Evolutionary conservation across 352 stramenopile genomes (phyloP).

Genomic region (Pythium dissotocum): DNA sequence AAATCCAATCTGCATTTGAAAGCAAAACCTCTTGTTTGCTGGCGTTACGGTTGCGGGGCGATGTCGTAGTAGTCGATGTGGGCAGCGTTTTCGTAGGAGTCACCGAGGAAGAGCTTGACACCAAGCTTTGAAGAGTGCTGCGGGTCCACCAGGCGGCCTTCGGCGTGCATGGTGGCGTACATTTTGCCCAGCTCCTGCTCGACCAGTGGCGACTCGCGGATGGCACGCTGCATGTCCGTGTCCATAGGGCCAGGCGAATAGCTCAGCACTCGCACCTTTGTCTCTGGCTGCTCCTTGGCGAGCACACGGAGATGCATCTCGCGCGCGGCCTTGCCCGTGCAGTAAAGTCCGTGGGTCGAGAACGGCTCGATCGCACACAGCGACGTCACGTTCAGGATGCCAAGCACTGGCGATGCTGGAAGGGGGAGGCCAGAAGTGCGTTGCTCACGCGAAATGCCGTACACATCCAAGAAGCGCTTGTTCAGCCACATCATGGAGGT

Average conservation of each 20-base stretch:
- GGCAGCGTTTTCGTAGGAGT: slow-evolving; percentile 52
- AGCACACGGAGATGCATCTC: slow-evolving; percentile 87
- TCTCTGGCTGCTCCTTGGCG: slow-evolving; percentile 48
- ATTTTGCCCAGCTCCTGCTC: slow-evolving; percentile 39
- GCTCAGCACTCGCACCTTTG: slow-evolving; percentile 65
- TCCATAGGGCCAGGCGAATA: slow-evolving; percentile 89
- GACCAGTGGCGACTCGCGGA: slow-evolving; percentile 53
- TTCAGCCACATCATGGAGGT: slow-evolving; percentile 86
- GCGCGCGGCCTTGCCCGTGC: slow-evolving; percentile 78
- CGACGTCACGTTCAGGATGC: slow-evolving; percentile 86
- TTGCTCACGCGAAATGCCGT: slow-evolving; percentile 49
- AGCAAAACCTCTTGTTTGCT: background rate
- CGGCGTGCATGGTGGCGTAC: slow-evolving; percentile 56
- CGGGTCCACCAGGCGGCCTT: slow-evolving; percentile 52
- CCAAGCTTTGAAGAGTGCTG: slow-evolving; percentile 58
- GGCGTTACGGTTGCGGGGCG: background rate
- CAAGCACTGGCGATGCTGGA: slow-evolving; percentile 10
- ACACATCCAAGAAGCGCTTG: slow-evolving; percentile 68
- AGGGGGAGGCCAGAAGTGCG: slow-evolving; percentile 11
- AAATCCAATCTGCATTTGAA: background rate
- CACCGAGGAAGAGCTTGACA: slow-evolving; percentile 52
- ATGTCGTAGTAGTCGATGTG: slow-evolving; percentile 86
- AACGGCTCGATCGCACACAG: slow-evolving; percentile 82
- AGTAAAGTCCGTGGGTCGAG: slow-evolving; percentile 80
- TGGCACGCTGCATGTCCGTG: slow-evolving; percentile 80